These are phyloP conservation scores for Paspalum vaginatum DNA, from an alignment of 176 grass and related monocot genomes.

Conservation along the genomic window DNA sequence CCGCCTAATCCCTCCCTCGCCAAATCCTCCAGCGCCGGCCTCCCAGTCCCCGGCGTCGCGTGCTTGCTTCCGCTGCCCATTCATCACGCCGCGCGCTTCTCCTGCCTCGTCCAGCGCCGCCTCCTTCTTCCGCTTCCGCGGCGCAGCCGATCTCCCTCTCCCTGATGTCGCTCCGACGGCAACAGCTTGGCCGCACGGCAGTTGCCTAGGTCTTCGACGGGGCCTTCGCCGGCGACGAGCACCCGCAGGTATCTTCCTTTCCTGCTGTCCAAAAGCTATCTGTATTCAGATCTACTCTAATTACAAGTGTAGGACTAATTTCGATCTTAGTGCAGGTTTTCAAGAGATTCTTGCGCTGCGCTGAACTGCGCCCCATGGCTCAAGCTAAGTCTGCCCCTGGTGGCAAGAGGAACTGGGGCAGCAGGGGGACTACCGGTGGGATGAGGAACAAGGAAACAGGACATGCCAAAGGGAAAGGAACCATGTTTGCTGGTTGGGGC, in stretches of 20 bases:
- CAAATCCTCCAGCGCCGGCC: no score
- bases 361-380: background rate
- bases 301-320: background rate
- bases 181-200: background rate
- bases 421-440: background rate
- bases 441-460: constrained; percentile 36
- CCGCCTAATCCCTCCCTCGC: no score
- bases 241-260: background rate
- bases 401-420: constrained; percentile 32
- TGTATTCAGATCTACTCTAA: background rate
- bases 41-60: no score
- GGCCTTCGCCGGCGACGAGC: background rate
- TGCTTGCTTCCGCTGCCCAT: no score
- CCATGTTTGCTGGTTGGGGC: constrained; percentile 9
- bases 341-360: background rate
- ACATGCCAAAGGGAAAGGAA: constrained; percentile 22
- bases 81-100: no score
- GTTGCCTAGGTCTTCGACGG: background rate
- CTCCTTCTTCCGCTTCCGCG: no score
- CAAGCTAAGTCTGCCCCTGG: background rate
- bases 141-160: no score
- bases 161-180: background rate
- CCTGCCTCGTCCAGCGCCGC: no score
- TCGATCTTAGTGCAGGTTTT: background rate
- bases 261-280: background rate